A percentile compares a stretch with the other conserved stretches of the same genome.
Conservation (phyloP, 805 yeast species). For the Metschnikowia drakensbergensis region DNA sequence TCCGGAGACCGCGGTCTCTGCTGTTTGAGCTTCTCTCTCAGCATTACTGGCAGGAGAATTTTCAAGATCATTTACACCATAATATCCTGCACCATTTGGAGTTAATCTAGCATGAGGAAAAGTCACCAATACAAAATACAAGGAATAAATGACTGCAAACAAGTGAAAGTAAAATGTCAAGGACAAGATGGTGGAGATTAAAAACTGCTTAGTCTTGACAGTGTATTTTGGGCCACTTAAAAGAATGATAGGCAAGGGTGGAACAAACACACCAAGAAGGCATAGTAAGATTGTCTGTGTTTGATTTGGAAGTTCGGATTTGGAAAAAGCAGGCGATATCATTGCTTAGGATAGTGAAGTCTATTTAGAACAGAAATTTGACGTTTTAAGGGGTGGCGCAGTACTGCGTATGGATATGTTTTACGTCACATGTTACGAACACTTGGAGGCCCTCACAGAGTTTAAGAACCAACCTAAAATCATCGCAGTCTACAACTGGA, state of each 20-base stretch:
- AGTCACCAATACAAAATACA: constrained; percentile 27
- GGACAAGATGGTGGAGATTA: constrained; percentile 26
- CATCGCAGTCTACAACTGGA: no score
- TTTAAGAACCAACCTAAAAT: no score
- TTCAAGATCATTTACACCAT: not conserved
- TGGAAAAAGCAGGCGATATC: constrained; percentile 14
- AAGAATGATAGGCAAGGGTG: constrained; percentile 38
- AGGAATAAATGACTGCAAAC: constrained; percentile 28
- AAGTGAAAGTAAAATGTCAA: constrained; percentile 29
- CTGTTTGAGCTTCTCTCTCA: not conserved
- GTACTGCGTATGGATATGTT: not conserved
- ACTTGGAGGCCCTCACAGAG: no score
- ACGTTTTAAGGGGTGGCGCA: not conserved
- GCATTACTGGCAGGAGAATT: not conserved
- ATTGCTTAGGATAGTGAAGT: not conserved
- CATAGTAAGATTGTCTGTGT: constrained; percentile 26
- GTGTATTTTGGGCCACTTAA: constrained; percentile 25
- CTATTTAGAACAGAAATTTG: not conserved
- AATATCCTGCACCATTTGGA: constrained; percentile 2
- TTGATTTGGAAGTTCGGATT: constrained; percentile 10
- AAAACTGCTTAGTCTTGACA: constrained; percentile 33
- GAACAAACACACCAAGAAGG: constrained; percentile 32
- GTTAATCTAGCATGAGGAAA: constrained; percentile 15
- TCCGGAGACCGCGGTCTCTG: not conserved
- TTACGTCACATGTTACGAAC: no score